Percentiles rank a stretch among this genome's conserved stretches.
Conservation (phyloP, 1,284 basidiomycete genomes). For the Peniophora sp. region DNA sequence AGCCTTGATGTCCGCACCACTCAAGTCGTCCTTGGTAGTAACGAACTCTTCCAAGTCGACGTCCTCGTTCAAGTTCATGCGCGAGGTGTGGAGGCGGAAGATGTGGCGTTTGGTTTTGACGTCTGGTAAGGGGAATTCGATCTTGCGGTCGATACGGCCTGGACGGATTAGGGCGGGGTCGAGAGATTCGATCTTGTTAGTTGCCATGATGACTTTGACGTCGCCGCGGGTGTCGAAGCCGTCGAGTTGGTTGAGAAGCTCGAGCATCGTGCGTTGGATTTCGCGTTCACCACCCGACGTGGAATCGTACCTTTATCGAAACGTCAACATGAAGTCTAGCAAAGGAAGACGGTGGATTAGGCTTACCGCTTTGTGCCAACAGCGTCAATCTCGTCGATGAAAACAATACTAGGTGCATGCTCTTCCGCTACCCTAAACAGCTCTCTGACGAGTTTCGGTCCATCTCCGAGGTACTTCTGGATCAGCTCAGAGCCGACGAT, state of each 20-base stretch:
- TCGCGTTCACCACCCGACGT: slow-evolving; percentile 97
- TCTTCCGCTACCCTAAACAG: slow-evolving; percentile 97
- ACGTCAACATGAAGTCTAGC: not conserved
- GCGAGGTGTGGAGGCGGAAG: slow-evolving; percentile 94
- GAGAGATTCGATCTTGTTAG: slow-evolving; percentile 89
- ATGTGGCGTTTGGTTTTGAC: slow-evolving; percentile 97
- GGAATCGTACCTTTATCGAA: slow-evolving; percentile 73
- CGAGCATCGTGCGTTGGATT: slow-evolving; percentile 99
- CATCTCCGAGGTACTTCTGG: slow-evolving; percentile 98
- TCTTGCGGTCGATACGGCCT: slow-evolving; percentile 98
- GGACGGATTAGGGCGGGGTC: slow-evolving; percentile 97
- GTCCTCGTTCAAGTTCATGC: slow-evolving; percentile 90
- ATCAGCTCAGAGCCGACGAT: slow-evolving; percentile 98
- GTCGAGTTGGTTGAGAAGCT: slow-evolving; percentile 96
- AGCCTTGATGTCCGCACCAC: slow-evolving; percentile 97
- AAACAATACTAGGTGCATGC: slow-evolving; percentile 97
- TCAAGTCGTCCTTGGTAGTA: slow-evolving; percentile 93
- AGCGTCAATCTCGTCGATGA: slow-evolving; percentile 99
- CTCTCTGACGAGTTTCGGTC: slow-evolving; percentile 97
- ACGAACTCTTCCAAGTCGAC: slow-evolving; percentile 97
- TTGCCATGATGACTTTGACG: slow-evolving; percentile 96
- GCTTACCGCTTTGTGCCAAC: slow-evolving; percentile 95
- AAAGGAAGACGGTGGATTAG: slow-evolving; percentile 17
- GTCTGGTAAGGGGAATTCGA: slow-evolving; percentile 92
- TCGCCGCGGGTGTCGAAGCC: slow-evolving; percentile 99